phyloP scores from a whole-genome alignment of 805 yeast genomes.

The Myxozyma udenii region DNA sequence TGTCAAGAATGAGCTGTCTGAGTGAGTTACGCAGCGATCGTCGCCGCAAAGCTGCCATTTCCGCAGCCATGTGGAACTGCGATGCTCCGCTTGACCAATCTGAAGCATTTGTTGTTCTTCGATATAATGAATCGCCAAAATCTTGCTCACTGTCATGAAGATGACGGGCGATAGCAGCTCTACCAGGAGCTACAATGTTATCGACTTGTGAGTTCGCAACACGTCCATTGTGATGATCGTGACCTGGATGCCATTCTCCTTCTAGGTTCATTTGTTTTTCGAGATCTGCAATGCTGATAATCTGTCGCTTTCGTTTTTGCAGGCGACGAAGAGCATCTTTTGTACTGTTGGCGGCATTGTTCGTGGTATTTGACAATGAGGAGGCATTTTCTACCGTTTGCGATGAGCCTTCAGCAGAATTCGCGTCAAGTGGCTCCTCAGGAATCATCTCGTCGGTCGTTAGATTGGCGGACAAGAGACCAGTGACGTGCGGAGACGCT shows the following conservation, averaged over 20 bases:
- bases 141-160: background rate
- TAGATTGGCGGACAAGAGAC: no score
- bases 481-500: no score
- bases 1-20: constrained; percentile 58
- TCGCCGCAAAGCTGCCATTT: constrained; percentile 12
- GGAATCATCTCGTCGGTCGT: no score
- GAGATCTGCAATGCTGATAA: constrained; percentile 17
- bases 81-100: constrained; percentile 6
- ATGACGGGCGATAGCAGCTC: constrained; percentile 9
- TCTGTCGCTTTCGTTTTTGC: constrained; percentile 5
- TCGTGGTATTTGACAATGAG: no score
- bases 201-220: no score
- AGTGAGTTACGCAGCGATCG: constrained; percentile 54
- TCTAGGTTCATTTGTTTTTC: constrained; percentile 27
- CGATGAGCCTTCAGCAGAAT: no score
- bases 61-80: constrained; percentile 27
- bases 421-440: no score
- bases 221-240: background rate
- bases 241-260: constrained; percentile 25
- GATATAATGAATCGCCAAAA: background rate
- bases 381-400: no score
- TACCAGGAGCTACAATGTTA: no score
- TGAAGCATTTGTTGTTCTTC: background rate
- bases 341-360: no score
- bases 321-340: background rate